Evolutionary conservation across 306 rosid genomes (phyloP).

Genomic region (Quercus suber): DNA sequence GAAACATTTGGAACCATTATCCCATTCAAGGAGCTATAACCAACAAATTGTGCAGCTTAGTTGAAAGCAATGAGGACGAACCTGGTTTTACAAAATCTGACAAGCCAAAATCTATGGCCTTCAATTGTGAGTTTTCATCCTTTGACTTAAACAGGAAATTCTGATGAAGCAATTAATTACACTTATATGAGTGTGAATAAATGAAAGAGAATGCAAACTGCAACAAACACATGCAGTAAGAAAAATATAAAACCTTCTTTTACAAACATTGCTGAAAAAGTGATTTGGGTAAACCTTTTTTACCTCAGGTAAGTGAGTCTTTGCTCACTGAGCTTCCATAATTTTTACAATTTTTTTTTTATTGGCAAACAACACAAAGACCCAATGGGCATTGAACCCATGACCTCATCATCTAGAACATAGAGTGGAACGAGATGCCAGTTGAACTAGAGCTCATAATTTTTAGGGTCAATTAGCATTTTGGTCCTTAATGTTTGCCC

Average conservation of each 20-base stretch:
- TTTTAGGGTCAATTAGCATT: too few species aligned
- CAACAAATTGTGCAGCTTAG: background rate
- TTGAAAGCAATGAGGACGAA: slow-evolving; percentile 16
- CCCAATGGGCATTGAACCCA: too few species aligned
- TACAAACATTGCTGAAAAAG: background rate
- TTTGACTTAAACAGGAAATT: slow-evolving; percentile 73
- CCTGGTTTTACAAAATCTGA: slow-evolving; percentile 95
- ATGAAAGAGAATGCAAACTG: slow-evolving; percentile 4
- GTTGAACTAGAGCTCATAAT: too few species aligned
- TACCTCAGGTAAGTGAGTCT: background rate
- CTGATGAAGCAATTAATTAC: slow-evolving; percentile 51
- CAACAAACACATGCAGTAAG: slow-evolving; percentile 8
- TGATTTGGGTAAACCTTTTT: background rate
- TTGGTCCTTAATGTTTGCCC: too few species aligned
- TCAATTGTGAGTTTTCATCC: slow-evolving; percentile 84
- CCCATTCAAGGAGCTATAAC: background rate
- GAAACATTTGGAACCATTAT: slow-evolving; percentile 13
- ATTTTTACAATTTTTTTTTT: background rate
- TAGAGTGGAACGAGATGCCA: too few species aligned
- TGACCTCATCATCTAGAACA: too few species aligned
- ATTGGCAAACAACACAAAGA: background rate
- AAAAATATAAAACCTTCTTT: background rate
- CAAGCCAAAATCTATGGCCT: slow-evolving; percentile 96
- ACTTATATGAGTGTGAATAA: slow-evolving; percentile 21
- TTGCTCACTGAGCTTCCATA: background rate